Percentiles rank a stretch among this genome's conserved stretches.
phyloP scores from a whole-genome alignment of 1,139 yeast species.

The Dujonia santamariae region DNA sequence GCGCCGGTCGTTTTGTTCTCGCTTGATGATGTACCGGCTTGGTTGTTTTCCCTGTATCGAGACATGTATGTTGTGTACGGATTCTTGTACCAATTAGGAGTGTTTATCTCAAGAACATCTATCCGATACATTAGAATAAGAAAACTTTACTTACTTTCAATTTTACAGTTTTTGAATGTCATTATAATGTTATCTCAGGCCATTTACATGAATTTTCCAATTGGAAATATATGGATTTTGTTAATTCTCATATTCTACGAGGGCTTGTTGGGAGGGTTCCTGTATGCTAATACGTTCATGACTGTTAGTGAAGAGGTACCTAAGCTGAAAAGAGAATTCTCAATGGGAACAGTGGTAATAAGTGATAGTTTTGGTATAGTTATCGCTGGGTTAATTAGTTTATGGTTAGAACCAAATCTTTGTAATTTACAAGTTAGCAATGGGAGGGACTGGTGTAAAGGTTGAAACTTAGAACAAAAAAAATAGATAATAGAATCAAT shows the following conservation, averaged over 20 bases:
- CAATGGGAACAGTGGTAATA: slow-evolving; percentile 90
- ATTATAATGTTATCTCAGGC: slow-evolving; percentile 62
- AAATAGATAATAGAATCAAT: no score
- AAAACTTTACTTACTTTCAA: slow-evolving; percentile 58
- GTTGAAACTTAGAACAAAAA: slow-evolving; percentile 3
- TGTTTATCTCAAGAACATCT: slow-evolving; percentile 84
- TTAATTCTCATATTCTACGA: slow-evolving; percentile 73
- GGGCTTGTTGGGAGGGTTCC: slow-evolving; percentile 85
- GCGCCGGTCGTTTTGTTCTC: slow-evolving; percentile 85
- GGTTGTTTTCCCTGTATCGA: slow-evolving; percentile 61
- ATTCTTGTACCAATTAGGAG: slow-evolving; percentile 90
- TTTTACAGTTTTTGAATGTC: slow-evolving; percentile 69
- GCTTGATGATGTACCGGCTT: slow-evolving; percentile 56
- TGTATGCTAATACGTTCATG: slow-evolving; percentile 86
- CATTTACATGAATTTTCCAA: slow-evolving; percentile 54
- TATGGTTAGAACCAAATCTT: slow-evolving; percentile 70
- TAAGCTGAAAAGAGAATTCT: slow-evolving; percentile 65
- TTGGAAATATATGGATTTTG: slow-evolving; percentile 52
- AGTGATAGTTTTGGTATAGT: slow-evolving; percentile 90
- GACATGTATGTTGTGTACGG: slow-evolving; percentile 94
- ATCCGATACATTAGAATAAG: slow-evolving; percentile 60
- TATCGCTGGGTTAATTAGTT: slow-evolving; percentile 71
- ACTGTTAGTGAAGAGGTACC: slow-evolving; percentile 66
- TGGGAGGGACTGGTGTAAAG: slow-evolving; percentile 65
- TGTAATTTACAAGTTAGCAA: slow-evolving; percentile 64